Evolutionary conservation across 2,329 filamentous ascomycete species (phyloP), one percentile per base, ranked within the genome.

Genomic region (Hypoxylon sp.): DNA sequence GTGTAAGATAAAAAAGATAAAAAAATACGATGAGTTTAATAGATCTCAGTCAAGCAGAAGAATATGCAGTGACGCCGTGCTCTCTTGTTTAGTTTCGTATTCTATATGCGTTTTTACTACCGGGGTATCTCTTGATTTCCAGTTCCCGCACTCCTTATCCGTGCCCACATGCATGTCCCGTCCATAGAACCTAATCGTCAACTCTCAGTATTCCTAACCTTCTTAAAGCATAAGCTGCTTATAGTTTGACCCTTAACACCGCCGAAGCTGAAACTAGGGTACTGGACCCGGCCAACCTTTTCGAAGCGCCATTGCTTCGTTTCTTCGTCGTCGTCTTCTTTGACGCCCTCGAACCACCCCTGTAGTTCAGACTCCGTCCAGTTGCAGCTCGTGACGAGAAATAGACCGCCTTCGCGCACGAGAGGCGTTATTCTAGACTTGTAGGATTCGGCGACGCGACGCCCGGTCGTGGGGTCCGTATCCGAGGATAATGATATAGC

Each of bases 301-400:
- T 83, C 82, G 72, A 97, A 84, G 53, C 82, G 76, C 63, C 80
- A 78, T 9, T 46, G 73, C n/a, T 57, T 73, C 2, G 60, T 73
- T 34, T 71, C 73, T 1, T 63, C 72, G 41, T 70, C 51, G 2
- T 60, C 63, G 1, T 55, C 65, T 23, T 41, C 45, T 25, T 32
- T 45, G 25, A 71, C 79, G 2, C 79, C 82, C 55, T 86, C 89
- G 77, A 98, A 96, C 94, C 95, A 98, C 14, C 81, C 81, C 66
- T 86, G 83, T 74, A 99, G 81, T 83, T 99, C 96, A 43, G 89
- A 87, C 82, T 96, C 94, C 1, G 95, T 98, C 96, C 96, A 99
- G 81, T 99, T 99, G 79, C 96, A 99, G 80, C 94, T 98, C 60
- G 96, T 98, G 59, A 99, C 88, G 65, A 98, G 80, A 73, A 98